phyloP scores from a whole-genome alignment of 1,284 basidiomycete genomes.

The Fomitopsis schrenkii region DNA sequence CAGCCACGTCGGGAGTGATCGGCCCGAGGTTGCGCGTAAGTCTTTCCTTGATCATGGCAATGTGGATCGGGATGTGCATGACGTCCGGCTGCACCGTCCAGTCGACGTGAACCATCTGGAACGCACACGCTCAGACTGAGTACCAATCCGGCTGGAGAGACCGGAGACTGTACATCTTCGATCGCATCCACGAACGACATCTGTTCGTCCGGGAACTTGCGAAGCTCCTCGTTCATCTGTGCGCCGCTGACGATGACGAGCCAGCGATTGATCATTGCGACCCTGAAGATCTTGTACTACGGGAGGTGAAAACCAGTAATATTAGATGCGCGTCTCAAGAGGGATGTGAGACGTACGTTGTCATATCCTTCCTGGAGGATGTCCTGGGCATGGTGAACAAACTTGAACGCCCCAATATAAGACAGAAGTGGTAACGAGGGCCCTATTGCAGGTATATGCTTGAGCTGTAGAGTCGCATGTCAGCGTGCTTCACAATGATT shows the following conservation, averaged over 20 bases:
- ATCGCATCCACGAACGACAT: constrained; percentile 24
- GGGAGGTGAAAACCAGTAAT: background rate
- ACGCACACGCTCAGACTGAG: constrained; percentile 8
- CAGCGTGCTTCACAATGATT: background rate
- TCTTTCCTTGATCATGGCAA: constrained; percentile 20
- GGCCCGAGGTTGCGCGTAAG: constrained; percentile 16
- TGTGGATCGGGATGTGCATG: constrained; percentile 22
- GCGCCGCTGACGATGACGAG: constrained; percentile 24
- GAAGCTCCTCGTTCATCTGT: constrained; percentile 26
- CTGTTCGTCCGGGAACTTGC: constrained; percentile 27
- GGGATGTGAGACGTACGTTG: constrained; percentile 20
- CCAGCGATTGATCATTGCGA: constrained; percentile 34
- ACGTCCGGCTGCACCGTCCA: constrained; percentile 22
- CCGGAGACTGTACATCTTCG: constrained; percentile 21
- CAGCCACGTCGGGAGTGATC: constrained; percentile 13
- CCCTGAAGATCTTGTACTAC: constrained; percentile 25
- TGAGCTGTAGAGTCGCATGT: background rate
- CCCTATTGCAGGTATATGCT: background rate
- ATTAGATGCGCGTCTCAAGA: background rate
- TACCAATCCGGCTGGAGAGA: background rate
- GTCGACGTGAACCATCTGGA: constrained; percentile 13
- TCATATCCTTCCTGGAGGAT: constrained; percentile 20
- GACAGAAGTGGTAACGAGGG: background rate
- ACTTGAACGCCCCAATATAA: background rate
- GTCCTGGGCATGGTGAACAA: background rate